These are phyloP conservation scores for Talaromyces atroroseus DNA, from an alignment of 2,329 filamentous ascomycete species.

Conservation along the genomic window DNA sequence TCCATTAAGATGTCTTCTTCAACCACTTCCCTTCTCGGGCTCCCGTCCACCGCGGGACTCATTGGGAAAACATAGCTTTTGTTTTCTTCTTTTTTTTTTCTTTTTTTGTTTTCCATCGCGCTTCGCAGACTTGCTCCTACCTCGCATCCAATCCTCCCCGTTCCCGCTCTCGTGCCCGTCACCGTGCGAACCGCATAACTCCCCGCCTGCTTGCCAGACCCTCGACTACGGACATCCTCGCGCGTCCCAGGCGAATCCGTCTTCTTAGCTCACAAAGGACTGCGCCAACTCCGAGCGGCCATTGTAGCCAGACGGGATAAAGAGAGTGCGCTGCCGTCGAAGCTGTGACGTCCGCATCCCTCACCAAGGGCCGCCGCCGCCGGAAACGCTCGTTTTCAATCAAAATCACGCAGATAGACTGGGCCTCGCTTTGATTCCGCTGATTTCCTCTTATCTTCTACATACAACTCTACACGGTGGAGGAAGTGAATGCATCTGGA, in stretches of 20 bases:
- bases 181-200: constrained; percentile 2
- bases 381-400: constrained; percentile 1
- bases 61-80: constrained; percentile 36
- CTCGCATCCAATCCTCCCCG: constrained; percentile 12
- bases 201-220: constrained; percentile 8
- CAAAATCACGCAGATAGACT: neutral
- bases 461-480: neutral
- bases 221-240: neutral
- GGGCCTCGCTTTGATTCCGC: neutral
- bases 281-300: neutral
- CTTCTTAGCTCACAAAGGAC: neutral
- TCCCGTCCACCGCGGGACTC: constrained; percentile 43
- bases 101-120: constrained; percentile 15
- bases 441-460: neutral
- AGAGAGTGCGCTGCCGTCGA: neutral
- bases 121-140: constrained; percentile 12
- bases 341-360: neutral
- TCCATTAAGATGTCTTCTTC: constrained; percentile 30
- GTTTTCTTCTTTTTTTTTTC: too few relatives aligned
- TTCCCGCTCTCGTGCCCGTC: constrained; percentile 10
- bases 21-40: constrained; percentile 28
- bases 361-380: neutral
- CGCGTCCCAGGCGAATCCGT: neutral
- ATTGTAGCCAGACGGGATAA: neutral
- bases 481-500: neutral